Percentiles rank a stretch among this genome's conserved stretches.
Conservation (phyloP, 352 stramenopile genomes). For the Blastocystis sp. region DNA sequence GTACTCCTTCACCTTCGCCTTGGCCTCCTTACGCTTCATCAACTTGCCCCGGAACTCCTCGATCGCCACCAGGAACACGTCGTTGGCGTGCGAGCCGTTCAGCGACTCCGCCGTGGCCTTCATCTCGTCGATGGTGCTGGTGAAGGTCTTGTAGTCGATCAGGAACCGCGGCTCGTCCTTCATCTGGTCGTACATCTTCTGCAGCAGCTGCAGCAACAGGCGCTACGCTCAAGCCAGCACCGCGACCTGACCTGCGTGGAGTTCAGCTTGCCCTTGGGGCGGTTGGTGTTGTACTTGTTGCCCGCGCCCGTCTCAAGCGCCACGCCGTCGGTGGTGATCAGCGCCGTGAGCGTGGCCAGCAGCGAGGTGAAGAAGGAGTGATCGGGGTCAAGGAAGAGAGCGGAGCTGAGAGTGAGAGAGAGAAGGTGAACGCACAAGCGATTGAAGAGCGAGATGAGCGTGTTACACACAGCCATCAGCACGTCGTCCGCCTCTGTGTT, state of each 20-base stretch:
- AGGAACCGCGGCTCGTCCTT: not conserved
- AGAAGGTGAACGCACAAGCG: not conserved
- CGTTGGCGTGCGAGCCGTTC: conserved; percentile 1
- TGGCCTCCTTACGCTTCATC: conserved; percentile 17
- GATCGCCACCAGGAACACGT: conserved; percentile 10
- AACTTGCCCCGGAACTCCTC: not conserved
- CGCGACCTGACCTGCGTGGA: not conserved
- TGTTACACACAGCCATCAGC: not conserved
- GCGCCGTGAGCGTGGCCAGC: not conserved
- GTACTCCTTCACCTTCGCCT: not conserved
- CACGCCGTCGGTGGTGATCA: not conserved
- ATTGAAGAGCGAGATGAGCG: not conserved
- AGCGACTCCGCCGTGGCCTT: not conserved
- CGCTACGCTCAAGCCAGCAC: not conserved
- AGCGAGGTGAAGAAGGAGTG: conserved; percentile 7
- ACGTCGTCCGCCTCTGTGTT: conserved; percentile 39
- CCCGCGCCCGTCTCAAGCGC: not conserved
- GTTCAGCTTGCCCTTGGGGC: conserved; percentile 36
- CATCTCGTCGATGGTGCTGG: not conserved
- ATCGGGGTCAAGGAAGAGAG: not conserved
- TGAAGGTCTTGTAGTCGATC: conserved; percentile 51
- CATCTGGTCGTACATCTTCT: conserved; percentile 8
- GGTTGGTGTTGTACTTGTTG: conserved; percentile 41
- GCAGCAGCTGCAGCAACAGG: not conserved
- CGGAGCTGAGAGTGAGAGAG: not conserved